Evolutionary conservation across 768 basidiomycete genomes (phyloP).

Genomic region (Suillus tomentosus): DNA sequence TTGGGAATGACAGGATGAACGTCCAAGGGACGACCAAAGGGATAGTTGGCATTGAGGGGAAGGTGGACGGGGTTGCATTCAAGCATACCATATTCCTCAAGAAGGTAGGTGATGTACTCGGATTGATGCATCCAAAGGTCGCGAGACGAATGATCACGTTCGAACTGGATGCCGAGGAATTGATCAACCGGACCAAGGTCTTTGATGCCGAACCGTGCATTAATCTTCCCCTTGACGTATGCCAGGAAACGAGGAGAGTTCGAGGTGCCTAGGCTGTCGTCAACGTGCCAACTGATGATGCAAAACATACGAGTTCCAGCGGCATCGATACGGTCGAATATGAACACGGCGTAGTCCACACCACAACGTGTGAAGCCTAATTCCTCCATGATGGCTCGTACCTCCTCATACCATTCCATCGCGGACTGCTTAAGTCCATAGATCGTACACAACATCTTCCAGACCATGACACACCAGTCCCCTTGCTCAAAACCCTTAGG

Average conservation of each 20-base stretch:
- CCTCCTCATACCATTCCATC: not conserved
- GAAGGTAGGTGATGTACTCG: not conserved
- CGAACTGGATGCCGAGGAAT: not conserved
- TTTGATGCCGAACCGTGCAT: not conserved
- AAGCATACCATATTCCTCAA: conserved; percentile 38
- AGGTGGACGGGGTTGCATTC: not conserved
- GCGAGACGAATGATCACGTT: not conserved
- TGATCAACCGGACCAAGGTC: not conserved
- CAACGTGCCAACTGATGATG: not conserved
- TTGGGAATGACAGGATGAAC: not conserved
- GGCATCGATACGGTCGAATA: not conserved
- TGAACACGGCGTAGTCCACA: not conserved
- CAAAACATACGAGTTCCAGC: not conserved
- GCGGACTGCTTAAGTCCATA: not conserved
- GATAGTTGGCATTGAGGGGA: not conserved
- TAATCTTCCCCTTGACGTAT: not conserved
- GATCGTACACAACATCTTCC: not conserved
- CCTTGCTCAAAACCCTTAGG: conserved; percentile 28
- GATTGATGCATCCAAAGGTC: not conserved
- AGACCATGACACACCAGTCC: not conserved
- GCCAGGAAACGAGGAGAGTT: not conserved
- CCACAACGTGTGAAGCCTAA: not conserved
- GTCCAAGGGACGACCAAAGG: rapidly evolving
- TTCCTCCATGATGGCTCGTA: not conserved
- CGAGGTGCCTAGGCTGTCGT: not conserved